Percentiles rank a stretch among this genome's conserved stretches.
Evolutionary conservation across 176 grass and related monocot species (phyloP).

Genomic region (Ampelocalamus luodianensis): DNA sequence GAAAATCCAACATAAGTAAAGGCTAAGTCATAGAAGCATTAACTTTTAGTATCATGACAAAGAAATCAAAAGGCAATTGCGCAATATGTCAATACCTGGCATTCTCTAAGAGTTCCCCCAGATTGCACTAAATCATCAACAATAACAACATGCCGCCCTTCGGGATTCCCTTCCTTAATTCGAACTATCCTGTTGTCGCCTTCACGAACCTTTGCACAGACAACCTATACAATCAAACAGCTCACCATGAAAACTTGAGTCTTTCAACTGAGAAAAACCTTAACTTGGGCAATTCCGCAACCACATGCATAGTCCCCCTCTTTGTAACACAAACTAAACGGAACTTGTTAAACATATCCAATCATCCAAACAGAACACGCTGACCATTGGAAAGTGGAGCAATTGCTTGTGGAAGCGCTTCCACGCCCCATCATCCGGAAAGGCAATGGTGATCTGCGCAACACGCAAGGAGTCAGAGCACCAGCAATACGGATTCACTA

Average conservation of each 20-base stretch:
- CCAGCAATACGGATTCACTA: not conserved
- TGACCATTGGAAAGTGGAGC: conserved; percentile 80
- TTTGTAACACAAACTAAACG: not conserved
- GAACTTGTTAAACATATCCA: conserved; percentile 9
- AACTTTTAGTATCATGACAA: not conserved
- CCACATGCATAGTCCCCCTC: not conserved
- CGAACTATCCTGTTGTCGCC: conserved; percentile 76
- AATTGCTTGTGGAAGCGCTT: conserved; percentile 92
- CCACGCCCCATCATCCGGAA: conserved; percentile 98
- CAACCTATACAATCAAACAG: conserved; percentile 58
- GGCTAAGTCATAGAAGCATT: not conserved
- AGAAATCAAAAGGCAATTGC: not conserved
- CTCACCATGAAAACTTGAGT: not conserved
- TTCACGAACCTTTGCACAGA: conserved; percentile 88
- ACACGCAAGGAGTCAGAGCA: conserved; percentile 5
- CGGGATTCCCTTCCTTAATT: conserved; percentile 80
- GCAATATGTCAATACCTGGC: conserved; percentile 60
- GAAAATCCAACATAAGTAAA: conserved; percentile 1
- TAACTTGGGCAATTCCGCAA: not conserved
- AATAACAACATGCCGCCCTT: conserved; percentile 86
- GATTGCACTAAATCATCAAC: conserved; percentile 97
- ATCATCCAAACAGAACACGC: not conserved
- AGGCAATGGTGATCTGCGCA: conserved; percentile 85
- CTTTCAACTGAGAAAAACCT: conserved; percentile 6
- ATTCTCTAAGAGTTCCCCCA: conserved; percentile 86